Evolutionary conservation across 2,329 filamentous ascomycete genomes (phyloP).

Genomic region (Colletotrichum sp.): DNA sequence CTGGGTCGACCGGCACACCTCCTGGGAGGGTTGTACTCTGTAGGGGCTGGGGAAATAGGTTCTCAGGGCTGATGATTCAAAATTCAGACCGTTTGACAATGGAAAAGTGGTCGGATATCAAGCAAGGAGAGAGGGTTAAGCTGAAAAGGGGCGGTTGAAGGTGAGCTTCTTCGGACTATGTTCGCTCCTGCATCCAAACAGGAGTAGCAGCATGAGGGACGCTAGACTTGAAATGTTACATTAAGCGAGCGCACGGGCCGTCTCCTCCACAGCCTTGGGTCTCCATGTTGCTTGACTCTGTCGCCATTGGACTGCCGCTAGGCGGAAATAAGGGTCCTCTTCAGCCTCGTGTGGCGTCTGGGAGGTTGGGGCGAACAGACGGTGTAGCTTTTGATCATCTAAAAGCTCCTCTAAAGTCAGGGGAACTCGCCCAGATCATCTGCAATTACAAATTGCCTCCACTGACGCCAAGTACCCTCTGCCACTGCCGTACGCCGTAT

Average conservation of each 20-base stretch:
- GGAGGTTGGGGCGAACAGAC: background rate
- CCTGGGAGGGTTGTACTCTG: slow-evolving; percentile 4
- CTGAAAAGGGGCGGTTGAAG: slow-evolving; percentile 23
- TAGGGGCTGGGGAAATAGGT: slow-evolving; percentile 12
- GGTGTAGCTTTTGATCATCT: background rate
- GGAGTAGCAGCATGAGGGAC: slow-evolving; percentile 19
- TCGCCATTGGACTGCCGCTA: slow-evolving; percentile 15
- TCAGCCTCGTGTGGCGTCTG: slow-evolving; percentile 18
- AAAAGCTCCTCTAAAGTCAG: background rate
- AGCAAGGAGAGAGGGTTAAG: slow-evolving; percentile 18
- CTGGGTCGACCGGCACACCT: slow-evolving; percentile 6
- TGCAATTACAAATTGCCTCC: background rate
- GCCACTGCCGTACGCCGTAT: background rate
- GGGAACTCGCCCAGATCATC: background rate
- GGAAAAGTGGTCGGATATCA: slow-evolving; percentile 17
- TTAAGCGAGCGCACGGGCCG: slow-evolving; percentile 20
- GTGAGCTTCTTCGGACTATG: slow-evolving; percentile 22
- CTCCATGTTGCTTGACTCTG: background rate
- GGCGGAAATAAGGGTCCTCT: background rate
- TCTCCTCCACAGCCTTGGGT: slow-evolving; percentile 16
- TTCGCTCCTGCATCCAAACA: slow-evolving; percentile 22
- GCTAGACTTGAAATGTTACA: slow-evolving; percentile 18
- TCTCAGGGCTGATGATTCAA: slow-evolving; percentile 11
- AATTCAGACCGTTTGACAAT: slow-evolving; percentile 17
- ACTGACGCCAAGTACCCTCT: background rate